phyloP scores from a whole-genome alignment of 169 alveolate species.

The Plasmodium vinckei region DNA sequence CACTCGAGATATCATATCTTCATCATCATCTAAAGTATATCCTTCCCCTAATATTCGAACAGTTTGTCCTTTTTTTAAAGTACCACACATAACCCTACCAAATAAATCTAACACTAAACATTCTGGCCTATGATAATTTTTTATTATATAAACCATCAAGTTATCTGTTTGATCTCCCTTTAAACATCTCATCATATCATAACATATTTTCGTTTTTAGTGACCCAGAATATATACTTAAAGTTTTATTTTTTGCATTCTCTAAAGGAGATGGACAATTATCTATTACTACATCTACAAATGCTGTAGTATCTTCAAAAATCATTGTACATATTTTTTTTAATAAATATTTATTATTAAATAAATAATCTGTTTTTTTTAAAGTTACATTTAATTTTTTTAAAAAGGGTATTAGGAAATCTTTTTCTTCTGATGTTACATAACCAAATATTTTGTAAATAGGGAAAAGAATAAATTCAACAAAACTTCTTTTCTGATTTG shows the following conservation, averaged over 20 bases:
- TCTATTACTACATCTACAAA: conserved; percentile 92
- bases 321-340: conserved; percentile 76
- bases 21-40: conserved; percentile 96
- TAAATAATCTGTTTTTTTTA: conserved; percentile 63
- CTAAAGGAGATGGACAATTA: conserved; percentile 80
- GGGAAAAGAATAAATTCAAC: conserved; percentile 98
- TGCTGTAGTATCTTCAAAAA: conserved; percentile 86
- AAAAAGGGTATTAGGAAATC: conserved; percentile 93
- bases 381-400: conserved; percentile 80
- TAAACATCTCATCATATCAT: conserved; percentile 75
- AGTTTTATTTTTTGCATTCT: conserved; percentile 82
- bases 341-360: conserved; percentile 76
- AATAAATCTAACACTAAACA: conserved; percentile 94
- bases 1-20: conserved; percentile 93
- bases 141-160: conserved; percentile 90
- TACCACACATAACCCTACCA: conserved; percentile 98
- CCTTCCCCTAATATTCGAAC: conserved; percentile 96
- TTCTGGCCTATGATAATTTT: conserved; percentile 95
- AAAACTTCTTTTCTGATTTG: conserved; percentile 93
- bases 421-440: conserved; percentile 96
- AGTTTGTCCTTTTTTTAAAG: conserved; percentile 93
- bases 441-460: conserved; percentile 96
- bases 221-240: conserved; percentile 89
- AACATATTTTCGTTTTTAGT: conserved; percentile 74
- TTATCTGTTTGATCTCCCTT: conserved; percentile 89